A percentile compares a stretch with the other conserved stretches of the same genome.
phyloP scores from a whole-genome alignment of 2,329 filamentous ascomycete species.

The Calonectria pseudoturangicola region DNA sequence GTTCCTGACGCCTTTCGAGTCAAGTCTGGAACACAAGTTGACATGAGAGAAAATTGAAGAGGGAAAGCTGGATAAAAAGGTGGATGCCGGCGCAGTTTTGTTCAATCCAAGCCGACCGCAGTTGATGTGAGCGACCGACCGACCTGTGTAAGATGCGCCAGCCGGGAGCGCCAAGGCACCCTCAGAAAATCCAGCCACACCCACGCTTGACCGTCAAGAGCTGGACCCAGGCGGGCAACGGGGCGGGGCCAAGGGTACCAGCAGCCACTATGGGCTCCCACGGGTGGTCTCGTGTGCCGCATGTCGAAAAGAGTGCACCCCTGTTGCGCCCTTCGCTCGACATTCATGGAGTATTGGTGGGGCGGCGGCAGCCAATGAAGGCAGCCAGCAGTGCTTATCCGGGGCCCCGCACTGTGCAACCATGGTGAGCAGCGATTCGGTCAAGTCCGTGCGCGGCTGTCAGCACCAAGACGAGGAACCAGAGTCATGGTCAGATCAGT shows the following conservation, averaged over 20 bases:
- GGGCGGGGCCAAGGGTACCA: slow-evolving; percentile 12
- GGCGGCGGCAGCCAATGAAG: slow-evolving; percentile 39
- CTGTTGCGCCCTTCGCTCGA: slow-evolving; percentile 56
- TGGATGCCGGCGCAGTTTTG: slow-evolving; percentile 52
- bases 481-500: slow-evolving; percentile 26
- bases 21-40: slow-evolving; percentile 40
- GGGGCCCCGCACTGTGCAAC: slow-evolving; percentile 41
- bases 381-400: slow-evolving; percentile 35
- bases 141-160: slow-evolving; percentile 28
- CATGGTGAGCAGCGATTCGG: not conserved
- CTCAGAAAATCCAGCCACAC: slow-evolving; percentile 19
- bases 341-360: slow-evolving; percentile 48
- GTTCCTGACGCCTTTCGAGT: slow-evolving; percentile 36
- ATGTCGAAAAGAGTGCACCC: slow-evolving; percentile 46
- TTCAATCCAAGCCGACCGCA: slow-evolving; percentile 42
- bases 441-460: slow-evolving; percentile 16
- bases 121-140: slow-evolving; percentile 14
- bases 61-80: slow-evolving; percentile 37
- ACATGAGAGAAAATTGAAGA: slow-evolving; percentile 40
- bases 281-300: slow-evolving; percentile 48
- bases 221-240: slow-evolving; percentile 1
- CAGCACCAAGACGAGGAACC: not conserved
- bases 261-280: slow-evolving; percentile 10
- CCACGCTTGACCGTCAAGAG: slow-evolving; percentile 21
- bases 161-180: slow-evolving; percentile 13